phyloP scores from a whole-genome alignment of 2,329 filamentous ascomycete genomes.

The Fusarium subtropicale region DNA sequence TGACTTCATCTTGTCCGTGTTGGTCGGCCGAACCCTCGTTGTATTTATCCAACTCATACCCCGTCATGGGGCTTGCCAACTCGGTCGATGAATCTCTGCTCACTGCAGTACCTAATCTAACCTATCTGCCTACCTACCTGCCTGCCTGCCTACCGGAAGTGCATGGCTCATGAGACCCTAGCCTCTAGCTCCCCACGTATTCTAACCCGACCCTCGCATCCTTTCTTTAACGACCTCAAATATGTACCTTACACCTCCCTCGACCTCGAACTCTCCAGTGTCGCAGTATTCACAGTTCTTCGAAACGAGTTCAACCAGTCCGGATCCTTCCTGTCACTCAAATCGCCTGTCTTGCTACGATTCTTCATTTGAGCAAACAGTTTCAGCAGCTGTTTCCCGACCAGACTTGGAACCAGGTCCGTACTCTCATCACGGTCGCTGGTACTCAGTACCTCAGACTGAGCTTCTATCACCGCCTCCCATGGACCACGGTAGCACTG shows the following conservation, averaged over 20 bases:
- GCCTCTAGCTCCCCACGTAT: conserved; percentile 42
- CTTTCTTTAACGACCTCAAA: conserved; percentile 46
- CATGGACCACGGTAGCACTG: conserved; percentile 54
- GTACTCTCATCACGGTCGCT: conserved; percentile 54
- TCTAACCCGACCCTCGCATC: conserved; percentile 43
- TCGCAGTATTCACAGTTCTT: conserved; percentile 43
- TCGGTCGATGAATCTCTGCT: conserved; percentile 43
- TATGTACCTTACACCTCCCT: conserved; percentile 64
- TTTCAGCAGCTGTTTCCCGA: conserved; percentile 58
- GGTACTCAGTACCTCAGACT: conserved; percentile 41
- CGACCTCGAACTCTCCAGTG: conserved; percentile 59
- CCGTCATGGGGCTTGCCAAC: conserved; percentile 36
- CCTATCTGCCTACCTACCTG: conserved; percentile 23
- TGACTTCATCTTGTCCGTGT: conserved; percentile 24
- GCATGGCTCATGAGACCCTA: conserved; percentile 44
- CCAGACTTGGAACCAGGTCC: conserved; percentile 56
- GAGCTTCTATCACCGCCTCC: conserved; percentile 47
- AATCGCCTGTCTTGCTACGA: conserved; percentile 59
- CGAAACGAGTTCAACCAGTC: conserved; percentile 48
- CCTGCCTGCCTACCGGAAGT: conserved; percentile 19
- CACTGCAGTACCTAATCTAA: conserved; percentile 34
- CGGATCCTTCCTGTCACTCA: conserved; percentile 45
- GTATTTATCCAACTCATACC: conserved; percentile 41
- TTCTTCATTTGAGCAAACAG: conserved; percentile 56
- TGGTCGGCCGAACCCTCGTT: conserved; percentile 33